phyloP scores from a whole-genome alignment of 1,139 yeast genomes.

The Protomyces macrosporus region DNA sequence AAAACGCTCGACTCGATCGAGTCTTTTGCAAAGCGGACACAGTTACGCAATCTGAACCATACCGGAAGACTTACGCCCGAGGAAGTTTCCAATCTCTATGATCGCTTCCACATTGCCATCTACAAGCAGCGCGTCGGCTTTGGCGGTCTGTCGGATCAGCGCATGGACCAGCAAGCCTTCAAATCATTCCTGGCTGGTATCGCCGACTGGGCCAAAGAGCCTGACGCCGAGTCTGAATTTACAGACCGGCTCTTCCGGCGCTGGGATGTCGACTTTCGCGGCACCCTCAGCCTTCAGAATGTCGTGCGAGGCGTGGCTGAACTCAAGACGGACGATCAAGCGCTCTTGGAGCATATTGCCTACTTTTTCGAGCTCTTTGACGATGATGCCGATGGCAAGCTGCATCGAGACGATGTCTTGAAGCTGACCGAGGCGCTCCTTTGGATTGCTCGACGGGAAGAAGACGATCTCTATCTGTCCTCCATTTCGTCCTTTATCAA shows the following conservation, averaged over 20 bases:
- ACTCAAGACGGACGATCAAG: conserved; percentile 61
- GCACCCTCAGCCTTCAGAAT: conserved; percentile 61
- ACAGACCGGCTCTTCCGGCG: conserved; percentile 58
- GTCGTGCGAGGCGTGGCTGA: conserved; percentile 68
- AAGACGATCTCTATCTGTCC: conserved; percentile 49
- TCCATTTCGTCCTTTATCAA: conserved; percentile 86
- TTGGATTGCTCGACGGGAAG: conserved; percentile 63
- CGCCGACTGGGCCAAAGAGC: conserved; percentile 57
- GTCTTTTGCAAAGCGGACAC: conserved; percentile 85
- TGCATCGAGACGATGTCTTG: conserved; percentile 73
- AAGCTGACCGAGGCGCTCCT: conserved; percentile 81
- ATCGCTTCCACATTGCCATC: conserved; percentile 72
- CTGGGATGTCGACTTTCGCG: conserved; percentile 59
- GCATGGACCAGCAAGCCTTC: conserved; percentile 71
- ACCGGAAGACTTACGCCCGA: conserved; percentile 55
- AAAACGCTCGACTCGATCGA: conserved; percentile 81
- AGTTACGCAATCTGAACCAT: conserved; percentile 75
- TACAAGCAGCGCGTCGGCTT: conserved; percentile 68
- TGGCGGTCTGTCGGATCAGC: conserved; percentile 52
- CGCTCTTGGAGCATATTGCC: conserved; percentile 62
- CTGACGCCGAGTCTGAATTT: conserved; percentile 44
- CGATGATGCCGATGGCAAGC: conserved; percentile 52
- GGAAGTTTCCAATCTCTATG: conserved; percentile 69
- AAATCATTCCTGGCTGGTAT: conserved; percentile 69
- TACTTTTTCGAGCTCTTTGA: conserved; percentile 76